Percentiles rank a stretch among this genome's conserved stretches.
Conservation (phyloP, 306 rosid genomes). For the apple (Malus domestica) region DNA sequence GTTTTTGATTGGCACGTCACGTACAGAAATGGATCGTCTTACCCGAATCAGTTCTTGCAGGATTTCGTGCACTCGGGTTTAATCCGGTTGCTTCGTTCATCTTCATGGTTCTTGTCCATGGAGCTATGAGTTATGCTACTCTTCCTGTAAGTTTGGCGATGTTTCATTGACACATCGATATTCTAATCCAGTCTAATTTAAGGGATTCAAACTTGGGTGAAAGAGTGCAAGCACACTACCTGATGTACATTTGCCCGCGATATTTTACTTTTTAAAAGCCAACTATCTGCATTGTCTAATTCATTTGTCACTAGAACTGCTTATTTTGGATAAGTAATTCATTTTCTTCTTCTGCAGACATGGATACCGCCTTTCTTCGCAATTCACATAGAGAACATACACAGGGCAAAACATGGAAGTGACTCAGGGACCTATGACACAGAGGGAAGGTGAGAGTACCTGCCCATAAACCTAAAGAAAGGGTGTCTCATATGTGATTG, state of each 20-base stretch:
- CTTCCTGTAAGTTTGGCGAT: conserved; percentile 46
- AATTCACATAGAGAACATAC: conserved; percentile 53
- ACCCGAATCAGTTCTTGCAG: conserved; percentile 10
- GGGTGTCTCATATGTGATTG: background rate
- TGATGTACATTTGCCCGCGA: background rate
- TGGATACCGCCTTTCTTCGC: conserved; percentile 69
- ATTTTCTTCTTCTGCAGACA: conserved; percentile 31
- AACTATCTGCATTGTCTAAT: background rate
- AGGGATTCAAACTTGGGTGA: fast-evolving
- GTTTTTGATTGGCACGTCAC: background rate
- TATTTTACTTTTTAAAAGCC: background rate
- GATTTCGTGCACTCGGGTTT: conserved; percentile 51
- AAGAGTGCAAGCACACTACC: background rate
- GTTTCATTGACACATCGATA: background rate
- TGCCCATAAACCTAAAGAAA: background rate
- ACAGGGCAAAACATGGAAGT: conserved; percentile 71
- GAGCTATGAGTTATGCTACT: conserved; percentile 49
- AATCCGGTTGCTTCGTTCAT: conserved; percentile 43
- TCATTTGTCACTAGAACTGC: background rate
- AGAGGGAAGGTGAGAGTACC: conserved; percentile 55
- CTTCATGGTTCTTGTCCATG: conserved; percentile 33
- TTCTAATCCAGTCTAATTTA: background rate
- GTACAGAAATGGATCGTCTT: background rate
- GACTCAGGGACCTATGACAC: conserved; percentile 62
- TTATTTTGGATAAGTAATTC: background rate